A percentile compares a stretch with the other conserved stretches of the same genome.
Conservation (phyloP, 441 rosid genomes). For the Mallotus repandus region DNA sequence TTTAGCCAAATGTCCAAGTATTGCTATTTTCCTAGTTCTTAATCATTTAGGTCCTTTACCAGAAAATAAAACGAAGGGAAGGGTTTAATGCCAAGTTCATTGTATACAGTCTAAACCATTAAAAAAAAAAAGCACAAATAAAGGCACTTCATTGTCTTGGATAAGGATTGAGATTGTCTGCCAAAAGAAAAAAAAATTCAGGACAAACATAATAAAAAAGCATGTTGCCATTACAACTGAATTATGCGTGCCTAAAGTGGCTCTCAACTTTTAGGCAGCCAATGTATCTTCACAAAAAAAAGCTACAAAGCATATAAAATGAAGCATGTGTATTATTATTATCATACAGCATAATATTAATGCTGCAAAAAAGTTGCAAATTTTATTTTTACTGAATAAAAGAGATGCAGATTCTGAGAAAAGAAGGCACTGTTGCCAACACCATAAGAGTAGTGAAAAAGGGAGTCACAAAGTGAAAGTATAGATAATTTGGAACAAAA, state of each 20-base stretch:
- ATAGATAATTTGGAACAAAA: slow-evolving; percentile 21
- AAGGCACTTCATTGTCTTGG: background rate
- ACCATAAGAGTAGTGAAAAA: background rate
- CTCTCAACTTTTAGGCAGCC: slow-evolving; percentile 21
- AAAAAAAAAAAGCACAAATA: background rate
- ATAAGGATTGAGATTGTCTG: background rate
- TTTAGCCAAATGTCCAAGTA: background rate
- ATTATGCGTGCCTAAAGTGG: background rate
- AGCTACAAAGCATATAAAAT: background rate
- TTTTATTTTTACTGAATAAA: too few species aligned
- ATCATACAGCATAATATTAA: background rate
- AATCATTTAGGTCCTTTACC: background rate
- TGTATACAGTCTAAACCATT: background rate
- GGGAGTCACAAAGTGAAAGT: background rate
- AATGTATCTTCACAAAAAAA: background rate
- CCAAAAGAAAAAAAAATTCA: background rate
- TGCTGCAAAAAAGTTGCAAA: slow-evolving; percentile 5
- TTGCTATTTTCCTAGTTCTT: background rate
- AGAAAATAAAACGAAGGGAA: too few species aligned
- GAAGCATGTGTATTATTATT: too few species aligned
- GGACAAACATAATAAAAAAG: background rate
- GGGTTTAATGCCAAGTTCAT: background rate
- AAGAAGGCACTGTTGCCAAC: slow-evolving; percentile 12
- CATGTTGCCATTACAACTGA: slow-evolving; percentile 7
- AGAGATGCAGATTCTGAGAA: slow-evolving; percentile 13